A percentile compares a stretch with the other conserved stretches of the same genome.
Conservation (phyloP, 352 stramenopile species). For the Globisporangium apiculatum region DNA sequence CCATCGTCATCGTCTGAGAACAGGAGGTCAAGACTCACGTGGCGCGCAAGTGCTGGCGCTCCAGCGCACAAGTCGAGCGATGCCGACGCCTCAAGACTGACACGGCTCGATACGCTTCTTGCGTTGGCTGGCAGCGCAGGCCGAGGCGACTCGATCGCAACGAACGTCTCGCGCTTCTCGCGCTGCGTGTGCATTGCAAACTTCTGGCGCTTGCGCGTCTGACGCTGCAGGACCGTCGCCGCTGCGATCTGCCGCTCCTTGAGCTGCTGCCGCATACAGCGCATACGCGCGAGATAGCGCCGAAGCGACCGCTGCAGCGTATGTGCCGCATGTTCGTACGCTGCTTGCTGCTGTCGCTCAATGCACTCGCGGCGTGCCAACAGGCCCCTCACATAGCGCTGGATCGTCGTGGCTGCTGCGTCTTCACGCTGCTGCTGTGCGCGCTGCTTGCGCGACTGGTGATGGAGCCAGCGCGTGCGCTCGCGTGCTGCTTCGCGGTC, state of each 20-base stretch:
- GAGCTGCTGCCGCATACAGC: constrained; percentile 8
- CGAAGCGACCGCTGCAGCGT: constrained; percentile 32
- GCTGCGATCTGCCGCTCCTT: constrained; percentile 29
- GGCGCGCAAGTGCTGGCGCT: not conserved
- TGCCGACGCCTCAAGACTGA: not conserved
- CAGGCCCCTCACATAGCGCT: constrained; percentile 31
- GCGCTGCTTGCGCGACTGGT: constrained; percentile 34
- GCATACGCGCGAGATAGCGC: constrained; percentile 19
- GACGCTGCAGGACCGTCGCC: constrained; percentile 37
- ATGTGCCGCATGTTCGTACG: constrained; percentile 19
- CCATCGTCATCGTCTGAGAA: constrained; percentile 27
- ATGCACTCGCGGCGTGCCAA: constrained; percentile 17
- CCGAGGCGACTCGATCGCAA: not conserved
- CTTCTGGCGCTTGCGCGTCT: constrained; percentile 19
- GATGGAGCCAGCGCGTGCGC: constrained; percentile 36
- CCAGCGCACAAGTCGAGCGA: not conserved
- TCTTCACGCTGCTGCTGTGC: constrained; percentile 37
- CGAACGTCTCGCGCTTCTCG: not conserved
- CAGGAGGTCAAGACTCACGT: constrained; percentile 46
- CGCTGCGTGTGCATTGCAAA: constrained; percentile 4
- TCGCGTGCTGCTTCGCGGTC: constrained; percentile 39
- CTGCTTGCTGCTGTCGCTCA: constrained; percentile 5
- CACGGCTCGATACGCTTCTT: not conserved
- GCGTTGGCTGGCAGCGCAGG: not conserved
- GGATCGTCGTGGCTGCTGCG: constrained; percentile 29